These are phyloP conservation scores for Akanthomyces uredinophilus DNA, from an alignment of 2,329 filamentous ascomycete species.

Conservation along the genomic window DNA sequence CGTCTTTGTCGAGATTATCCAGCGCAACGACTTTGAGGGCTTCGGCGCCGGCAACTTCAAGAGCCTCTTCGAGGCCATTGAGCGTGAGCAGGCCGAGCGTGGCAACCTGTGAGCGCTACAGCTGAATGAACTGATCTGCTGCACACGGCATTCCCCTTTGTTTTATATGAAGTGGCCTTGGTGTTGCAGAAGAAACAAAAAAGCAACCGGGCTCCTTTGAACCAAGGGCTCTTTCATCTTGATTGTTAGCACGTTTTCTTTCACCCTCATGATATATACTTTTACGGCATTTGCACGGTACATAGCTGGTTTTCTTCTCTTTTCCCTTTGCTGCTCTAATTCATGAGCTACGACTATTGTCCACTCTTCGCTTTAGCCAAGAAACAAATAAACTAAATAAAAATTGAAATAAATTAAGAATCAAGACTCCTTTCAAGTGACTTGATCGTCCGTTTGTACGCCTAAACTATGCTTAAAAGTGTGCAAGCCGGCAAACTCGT, in stretches of 20 bases:
- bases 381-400: background rate
- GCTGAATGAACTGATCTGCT: background rate
- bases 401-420: background rate
- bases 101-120: constrained; percentile 62
- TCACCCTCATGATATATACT: background rate
- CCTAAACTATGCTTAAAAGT: background rate
- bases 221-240: background rate
- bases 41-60: constrained; percentile 97
- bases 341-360: background rate
- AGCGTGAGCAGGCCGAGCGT: constrained; percentile 80
- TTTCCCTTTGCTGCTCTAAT: background rate
- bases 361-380: background rate
- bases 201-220: background rate
- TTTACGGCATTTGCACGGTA: constrained; percentile 11
- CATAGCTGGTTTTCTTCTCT: background rate
- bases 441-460: background rate
- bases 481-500: background rate
- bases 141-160: background rate
- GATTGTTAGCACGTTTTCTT: background rate
- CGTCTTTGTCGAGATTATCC: constrained; percentile 95
- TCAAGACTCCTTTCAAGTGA: background rate
- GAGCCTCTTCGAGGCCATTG: constrained; percentile 90
- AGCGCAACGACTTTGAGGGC: constrained; percentile 82
- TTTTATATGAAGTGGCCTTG: background rate
- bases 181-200: background rate